These are phyloP conservation scores for Eurotiales sp. DNA, from an alignment of 2,329 filamentous ascomycete species.

Conservation along the genomic window DNA sequence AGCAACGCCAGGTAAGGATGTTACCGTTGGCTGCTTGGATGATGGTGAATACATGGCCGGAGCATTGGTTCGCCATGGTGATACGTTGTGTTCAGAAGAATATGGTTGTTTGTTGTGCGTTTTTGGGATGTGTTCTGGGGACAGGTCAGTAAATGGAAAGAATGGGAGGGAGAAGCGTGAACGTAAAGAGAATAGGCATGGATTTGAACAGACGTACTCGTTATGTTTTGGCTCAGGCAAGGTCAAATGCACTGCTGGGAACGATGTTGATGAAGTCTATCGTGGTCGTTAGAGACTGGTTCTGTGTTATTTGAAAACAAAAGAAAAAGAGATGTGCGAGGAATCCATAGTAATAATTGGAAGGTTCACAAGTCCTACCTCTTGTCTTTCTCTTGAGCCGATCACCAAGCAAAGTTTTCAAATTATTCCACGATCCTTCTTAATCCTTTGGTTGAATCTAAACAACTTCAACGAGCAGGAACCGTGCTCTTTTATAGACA, in stretches of 20 bases:
- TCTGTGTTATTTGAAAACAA: not conserved
- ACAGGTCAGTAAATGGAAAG: not conserved
- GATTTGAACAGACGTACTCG: not conserved
- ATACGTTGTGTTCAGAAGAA: not conserved
- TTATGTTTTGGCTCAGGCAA: not conserved
- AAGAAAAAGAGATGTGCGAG: not conserved
- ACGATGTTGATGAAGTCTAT: not conserved
- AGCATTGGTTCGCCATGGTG: constrained; percentile 38
- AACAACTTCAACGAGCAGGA: not conserved
- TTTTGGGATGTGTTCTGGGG: not conserved
- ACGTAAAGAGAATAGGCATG: not conserved
- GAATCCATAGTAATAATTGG: no score
- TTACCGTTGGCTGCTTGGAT: constrained; percentile 40
- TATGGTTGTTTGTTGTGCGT: not conserved
- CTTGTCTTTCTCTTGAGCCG: not conserved
- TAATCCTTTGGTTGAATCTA: not conserved
- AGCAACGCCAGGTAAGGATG: constrained; percentile 42
- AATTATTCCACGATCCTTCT: no score
- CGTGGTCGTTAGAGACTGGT: not conserved
- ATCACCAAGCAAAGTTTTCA: not conserved
- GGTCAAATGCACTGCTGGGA: not conserved
- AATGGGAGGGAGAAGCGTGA: not conserved
- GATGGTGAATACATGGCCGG: constrained; percentile 36
- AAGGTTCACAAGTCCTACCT: not conserved
- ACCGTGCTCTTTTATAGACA: not conserved